Evolutionary conservation across 148 eudicot species (phyloP), one percentile per base, ranked within the genome.

Genomic region (Rhododendron williamsianum): DNA sequence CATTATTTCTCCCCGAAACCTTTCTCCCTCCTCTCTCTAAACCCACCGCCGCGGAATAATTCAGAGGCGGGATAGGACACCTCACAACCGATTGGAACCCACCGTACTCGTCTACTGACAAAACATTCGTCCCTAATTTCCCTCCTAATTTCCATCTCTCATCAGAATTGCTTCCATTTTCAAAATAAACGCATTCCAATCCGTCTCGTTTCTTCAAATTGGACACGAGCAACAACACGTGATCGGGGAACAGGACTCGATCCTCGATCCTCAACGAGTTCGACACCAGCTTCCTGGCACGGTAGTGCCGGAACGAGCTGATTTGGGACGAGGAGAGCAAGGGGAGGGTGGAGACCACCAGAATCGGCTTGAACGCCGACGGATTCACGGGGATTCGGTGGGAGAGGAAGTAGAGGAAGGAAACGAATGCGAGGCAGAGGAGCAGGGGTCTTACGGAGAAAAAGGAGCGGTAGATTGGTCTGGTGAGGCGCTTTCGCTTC

Each of bases 221-320:
- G 13, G 88, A 82, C 0, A 95, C 88, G 46, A 94, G 81, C 8
- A 96, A 87, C 90, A 94, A 48, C 9, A 96, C 89, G 87, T 92
- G 93, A 46, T 97, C 96, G 58, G 93, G 94, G 49, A 97, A 95
- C 86, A 92, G 74, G 35, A 97, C 96, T 86, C 91, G 86, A 63
- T 82, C 86, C 83, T 91, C 92, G 16, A 93, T 86, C 52, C 72
- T 86, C 72, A 91, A 23, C 15, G 82, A 73, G 4, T 21, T 36
- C 10, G 80, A 4, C 0, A 4, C 0, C 9, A 13, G 21, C 11
- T 38, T 54, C 7, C 5, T 76, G 49, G n/a, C 63, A 30, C 35
- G 72, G 78, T 69, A 88, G 56, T 86, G 90, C 52, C 89, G 86
- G 71, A 90, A 63, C 65, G 93, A 85, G 63, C 86, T 56, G 52